Base-by-base conservation (phyloP, 2,329 filamentous ascomycete species). In the Stromatinia cepivora region DNA sequence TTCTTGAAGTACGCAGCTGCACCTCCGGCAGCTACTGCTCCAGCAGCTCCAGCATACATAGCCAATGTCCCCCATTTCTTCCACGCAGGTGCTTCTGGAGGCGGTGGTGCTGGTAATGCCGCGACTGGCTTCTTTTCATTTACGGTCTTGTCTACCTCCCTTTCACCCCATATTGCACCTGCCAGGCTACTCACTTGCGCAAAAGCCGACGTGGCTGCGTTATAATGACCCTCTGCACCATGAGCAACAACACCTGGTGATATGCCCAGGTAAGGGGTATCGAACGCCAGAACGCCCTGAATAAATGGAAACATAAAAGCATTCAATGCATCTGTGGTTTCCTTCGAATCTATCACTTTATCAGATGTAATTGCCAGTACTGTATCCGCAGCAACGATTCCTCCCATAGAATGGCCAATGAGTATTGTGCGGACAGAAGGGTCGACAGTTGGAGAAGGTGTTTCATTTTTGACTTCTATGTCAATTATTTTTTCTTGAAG, bases 401-500 rank as follows among this genome's bases (percentile, higher is more conserved):
- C 95, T 75, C 92, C 92, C 92, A 91, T 97, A 11, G 91, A 94
- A 79, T 97, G 94, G 34, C 94, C 94, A 69, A 96, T 83, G 22
- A 97, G 86, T 59, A 97, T 85, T 39, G 91, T 90, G 76, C 89
- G 90, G 28, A 97, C 92, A 0, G 90, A 93, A 7, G 93, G 93
- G 71, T 96, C 92, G 72, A 97, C 86, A 0, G 92, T 97, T 0
- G 94, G 94, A 7, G 91, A 94, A 1, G 92, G 87, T 0, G 93
- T 94, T 58, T 85, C 85, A 74, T 92, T 91, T 39, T 86, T 88
- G 69, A 97, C 94, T 81, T 99, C 94, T 76, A 97, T 84, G 79
- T 98, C 95, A 75, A 98, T 97, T 75, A 98, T 92, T 76, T 92
- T 92, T 78, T 97, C 90, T 73, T 94, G 88, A 22, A 98, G 87